These are phyloP conservation scores for Chrysosporium queenslandicum DNA, from an alignment of 2,329 filamentous ascomycete genomes.

Conservation along the genomic window DNA sequence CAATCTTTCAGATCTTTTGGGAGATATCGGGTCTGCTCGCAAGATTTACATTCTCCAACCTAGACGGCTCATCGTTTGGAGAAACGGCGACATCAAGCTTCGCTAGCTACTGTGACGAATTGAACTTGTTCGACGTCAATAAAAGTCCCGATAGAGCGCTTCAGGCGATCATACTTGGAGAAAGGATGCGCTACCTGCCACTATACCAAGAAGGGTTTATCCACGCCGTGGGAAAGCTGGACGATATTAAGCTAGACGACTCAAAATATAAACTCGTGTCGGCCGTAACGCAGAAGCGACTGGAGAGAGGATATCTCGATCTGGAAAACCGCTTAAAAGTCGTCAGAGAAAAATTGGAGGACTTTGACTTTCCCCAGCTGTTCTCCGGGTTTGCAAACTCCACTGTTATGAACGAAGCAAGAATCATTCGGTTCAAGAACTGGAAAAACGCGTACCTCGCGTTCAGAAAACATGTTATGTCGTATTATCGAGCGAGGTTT, in stretches of 20 bases:
- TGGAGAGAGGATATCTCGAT: constrained; percentile 74
- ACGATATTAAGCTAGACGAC: constrained; percentile 59
- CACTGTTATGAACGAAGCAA: constrained; percentile 65
- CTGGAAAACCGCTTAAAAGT: constrained; percentile 61
- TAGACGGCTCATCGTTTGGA: constrained; percentile 54
- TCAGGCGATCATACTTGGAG: constrained; percentile 78
- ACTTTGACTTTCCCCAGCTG: constrained; percentile 83
- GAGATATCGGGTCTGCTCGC: constrained; percentile 49
- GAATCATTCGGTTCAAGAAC: constrained; percentile 66
- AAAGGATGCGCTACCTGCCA: constrained; percentile 68
- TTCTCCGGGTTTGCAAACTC: constrained; percentile 84
- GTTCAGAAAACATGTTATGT: constrained; percentile 63
- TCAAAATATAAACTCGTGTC: constrained; percentile 63
- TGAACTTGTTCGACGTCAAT: constrained; percentile 67
- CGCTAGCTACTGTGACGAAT: constrained; percentile 60
- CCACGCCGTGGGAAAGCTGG: constrained; percentile 76
- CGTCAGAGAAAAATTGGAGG: constrained; percentile 62
- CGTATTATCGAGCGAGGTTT: constrained; percentile 58
- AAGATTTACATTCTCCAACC: constrained; percentile 51
- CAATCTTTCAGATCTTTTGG: constrained; percentile 52
- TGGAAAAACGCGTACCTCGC: constrained; percentile 68
- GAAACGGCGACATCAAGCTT: constrained; percentile 47
- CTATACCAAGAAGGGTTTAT: constrained; percentile 88
- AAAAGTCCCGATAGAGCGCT: constrained; percentile 78
- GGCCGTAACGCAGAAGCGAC: constrained; percentile 59